These are phyloP conservation scores for Lanmaoa rubissima DNA, from an alignment of 768 basidiomycete species.

Conservation along the genomic window DNA sequence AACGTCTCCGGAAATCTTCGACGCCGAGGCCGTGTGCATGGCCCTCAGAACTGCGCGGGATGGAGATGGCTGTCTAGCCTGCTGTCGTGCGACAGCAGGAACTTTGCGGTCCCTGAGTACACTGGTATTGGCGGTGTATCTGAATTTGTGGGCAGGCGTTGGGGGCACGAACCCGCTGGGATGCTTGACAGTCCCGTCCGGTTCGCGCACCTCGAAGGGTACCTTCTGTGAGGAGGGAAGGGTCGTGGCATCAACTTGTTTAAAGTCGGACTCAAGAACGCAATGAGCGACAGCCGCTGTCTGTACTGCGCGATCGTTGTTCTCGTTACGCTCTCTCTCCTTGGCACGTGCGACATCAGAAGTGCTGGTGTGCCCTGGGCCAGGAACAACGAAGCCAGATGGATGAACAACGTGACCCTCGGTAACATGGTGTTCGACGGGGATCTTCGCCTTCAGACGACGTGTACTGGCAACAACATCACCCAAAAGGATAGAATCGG, in stretches of 20 bases:
- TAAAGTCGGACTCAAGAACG: slow-evolving; percentile 32
- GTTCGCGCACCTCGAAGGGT: slow-evolving; percentile 39
- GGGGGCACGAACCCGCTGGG: slow-evolving; percentile 45
- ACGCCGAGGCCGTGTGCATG: slow-evolving; percentile 17
- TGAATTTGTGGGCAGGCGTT: slow-evolving; percentile 40
- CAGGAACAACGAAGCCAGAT: slow-evolving; percentile 32
- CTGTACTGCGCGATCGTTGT: slow-evolving; percentile 22
- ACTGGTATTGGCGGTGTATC: slow-evolving; percentile 11
- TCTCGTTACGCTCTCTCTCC: slow-evolving; percentile 23
- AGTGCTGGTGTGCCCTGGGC: slow-evolving; percentile 26
- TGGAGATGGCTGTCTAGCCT: slow-evolving; percentile 11
- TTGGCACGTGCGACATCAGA: slow-evolving; percentile 26
- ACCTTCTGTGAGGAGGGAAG: slow-evolving; percentile 35
- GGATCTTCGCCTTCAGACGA: slow-evolving; percentile 28
- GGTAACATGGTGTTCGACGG: slow-evolving; percentile 23
- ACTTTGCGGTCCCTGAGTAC: slow-evolving; percentile 19
- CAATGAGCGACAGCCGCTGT: slow-evolving; percentile 32
- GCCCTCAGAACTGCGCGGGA: slow-evolving; percentile 18
- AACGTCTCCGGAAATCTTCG: slow-evolving; percentile 10
- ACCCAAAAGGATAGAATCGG: slow-evolving; percentile 19
- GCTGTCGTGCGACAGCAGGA: slow-evolving; percentile 9
- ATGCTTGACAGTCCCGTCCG: slow-evolving; percentile 39
- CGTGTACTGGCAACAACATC: slow-evolving; percentile 30
- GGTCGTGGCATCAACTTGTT: slow-evolving; percentile 25
- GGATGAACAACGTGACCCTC: slow-evolving; percentile 23